These are phyloP conservation scores for Knufia fluminis DNA, from an alignment of 2,329 filamentous ascomycete species.

Conservation along the genomic window DNA sequence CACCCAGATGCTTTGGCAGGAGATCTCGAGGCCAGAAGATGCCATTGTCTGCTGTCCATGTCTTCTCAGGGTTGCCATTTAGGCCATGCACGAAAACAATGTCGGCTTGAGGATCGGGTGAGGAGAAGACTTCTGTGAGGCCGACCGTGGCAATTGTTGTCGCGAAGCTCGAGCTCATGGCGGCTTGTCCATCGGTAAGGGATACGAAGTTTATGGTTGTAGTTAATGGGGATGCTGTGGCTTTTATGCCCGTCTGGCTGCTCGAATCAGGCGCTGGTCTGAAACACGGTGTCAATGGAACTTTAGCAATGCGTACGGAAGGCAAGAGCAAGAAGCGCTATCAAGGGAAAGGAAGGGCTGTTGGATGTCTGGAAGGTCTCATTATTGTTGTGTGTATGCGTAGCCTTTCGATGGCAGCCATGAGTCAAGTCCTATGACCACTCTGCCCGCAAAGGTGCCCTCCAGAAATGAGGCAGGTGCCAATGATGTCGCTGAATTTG, in stretches of 20 bases:
- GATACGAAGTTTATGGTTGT: background rate
- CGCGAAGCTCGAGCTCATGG: conserved; percentile 2
- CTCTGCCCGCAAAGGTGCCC: background rate
- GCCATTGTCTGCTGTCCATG: conserved; percentile 48
- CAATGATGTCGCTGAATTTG: background rate
- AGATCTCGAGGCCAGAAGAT: conserved; percentile 63
- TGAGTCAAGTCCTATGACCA: background rate
- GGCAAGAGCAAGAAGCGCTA: background rate
- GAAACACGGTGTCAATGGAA: background rate
- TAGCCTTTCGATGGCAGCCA: background rate
- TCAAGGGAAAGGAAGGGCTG: background rate
- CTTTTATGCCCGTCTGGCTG: background rate
- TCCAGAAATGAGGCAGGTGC: background rate
- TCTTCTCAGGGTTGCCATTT: conserved; percentile 56
- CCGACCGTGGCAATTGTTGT: conserved; percentile 24
- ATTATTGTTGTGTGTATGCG: background rate
- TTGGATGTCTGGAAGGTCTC: background rate
- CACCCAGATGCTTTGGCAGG: conserved; percentile 50
- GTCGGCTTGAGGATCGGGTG: conserved; percentile 33
- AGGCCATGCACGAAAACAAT: conserved; percentile 64
- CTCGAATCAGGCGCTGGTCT: background rate
- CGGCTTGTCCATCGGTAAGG: conserved; percentile 1
- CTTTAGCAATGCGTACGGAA: background rate
- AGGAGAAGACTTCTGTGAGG: conserved; percentile 34
- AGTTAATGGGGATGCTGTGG: background rate